phyloP scores from a whole-genome alignment of 768 basidiomycete genomes.

The Clavulina sp. region DNA sequence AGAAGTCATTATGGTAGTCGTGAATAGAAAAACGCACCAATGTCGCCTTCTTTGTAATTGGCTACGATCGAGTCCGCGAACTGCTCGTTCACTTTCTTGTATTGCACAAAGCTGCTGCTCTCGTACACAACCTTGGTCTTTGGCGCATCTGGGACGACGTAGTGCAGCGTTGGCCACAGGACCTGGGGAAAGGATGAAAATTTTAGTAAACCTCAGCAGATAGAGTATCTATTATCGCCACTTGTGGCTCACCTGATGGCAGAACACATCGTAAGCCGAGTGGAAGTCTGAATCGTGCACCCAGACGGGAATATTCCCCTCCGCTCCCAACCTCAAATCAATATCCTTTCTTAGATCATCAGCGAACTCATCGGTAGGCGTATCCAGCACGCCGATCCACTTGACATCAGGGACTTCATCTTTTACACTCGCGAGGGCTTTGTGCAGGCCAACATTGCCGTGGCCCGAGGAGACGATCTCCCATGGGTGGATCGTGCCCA shows the following conservation, averaged over 20 bases:
- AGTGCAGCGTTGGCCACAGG: slow-evolving; percentile 77
- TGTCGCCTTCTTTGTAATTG: slow-evolving; percentile 74
- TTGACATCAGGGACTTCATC: slow-evolving; percentile 32
- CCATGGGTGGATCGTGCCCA: slow-evolving; percentile 19
- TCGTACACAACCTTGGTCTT: slow-evolving; percentile 71
- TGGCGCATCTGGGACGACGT: slow-evolving; percentile 72
- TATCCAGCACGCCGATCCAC: slow-evolving; percentile 61
- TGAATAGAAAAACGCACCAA: slow-evolving; percentile 26
- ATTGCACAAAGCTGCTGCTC: slow-evolving; percentile 64
- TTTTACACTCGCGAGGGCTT: slow-evolving; percentile 51
- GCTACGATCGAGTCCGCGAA: slow-evolving; percentile 75
- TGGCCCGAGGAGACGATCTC: slow-evolving; percentile 46
- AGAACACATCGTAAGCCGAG: slow-evolving; percentile 71
- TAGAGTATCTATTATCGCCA: not conserved
- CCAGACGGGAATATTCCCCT: slow-evolving; percentile 47
- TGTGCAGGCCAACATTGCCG: slow-evolving; percentile 70
- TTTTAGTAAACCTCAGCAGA: not conserved
- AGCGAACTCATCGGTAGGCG: slow-evolving; percentile 44
- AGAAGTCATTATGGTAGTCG: not conserved
- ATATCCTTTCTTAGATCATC: slow-evolving; percentile 39
- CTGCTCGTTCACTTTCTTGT: slow-evolving; percentile 74
- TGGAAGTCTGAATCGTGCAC: slow-evolving; percentile 48
- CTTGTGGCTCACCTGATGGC: slow-evolving; percentile 42
- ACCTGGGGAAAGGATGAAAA: slow-evolving; percentile 23
- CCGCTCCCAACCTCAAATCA: slow-evolving; percentile 29